Percentiles rank a stretch among this genome's conserved stretches.
These are phyloP conservation scores for Talaromyces thailandensis DNA, from an alignment of 495 filamentous ascomycete genomes.

Conservation along the genomic window DNA sequence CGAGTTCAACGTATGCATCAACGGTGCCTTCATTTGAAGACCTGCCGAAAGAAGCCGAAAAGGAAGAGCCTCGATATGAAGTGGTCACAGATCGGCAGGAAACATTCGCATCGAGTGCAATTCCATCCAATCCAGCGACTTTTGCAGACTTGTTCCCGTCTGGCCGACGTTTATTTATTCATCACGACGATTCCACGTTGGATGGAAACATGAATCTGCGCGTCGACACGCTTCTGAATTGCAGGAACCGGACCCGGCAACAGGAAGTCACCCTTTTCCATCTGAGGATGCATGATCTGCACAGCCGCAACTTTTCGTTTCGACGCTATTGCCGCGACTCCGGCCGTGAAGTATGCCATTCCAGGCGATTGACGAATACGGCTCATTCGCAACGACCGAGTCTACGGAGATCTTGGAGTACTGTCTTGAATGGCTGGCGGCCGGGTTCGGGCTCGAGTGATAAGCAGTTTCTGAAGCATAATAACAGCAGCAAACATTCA, in stretches of 20 bases:
- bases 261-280: slow-evolving; percentile 83
- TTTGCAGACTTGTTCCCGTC: slow-evolving; percentile 89
- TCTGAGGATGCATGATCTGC: slow-evolving; percentile 89
- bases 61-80: slow-evolving; percentile 33
- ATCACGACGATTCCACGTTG: slow-evolving; percentile 82
- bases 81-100: slow-evolving; percentile 56
- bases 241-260: slow-evolving; percentile 32
- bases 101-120: slow-evolving; percentile 49
- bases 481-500: slow-evolving; percentile 9
- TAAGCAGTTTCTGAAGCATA: background rate
- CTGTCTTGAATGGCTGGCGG: slow-evolving; percentile 59
- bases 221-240: slow-evolving; percentile 66
- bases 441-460: slow-evolving; percentile 49
- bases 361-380: slow-evolving; percentile 59
- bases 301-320: slow-evolving; percentile 78
- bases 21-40: slow-evolving; percentile 58
- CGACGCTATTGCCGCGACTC: slow-evolving; percentile 88
- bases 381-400: slow-evolving; percentile 41
- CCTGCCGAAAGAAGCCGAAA: slow-evolving; percentile 35
- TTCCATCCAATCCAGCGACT: slow-evolving; percentile 69
- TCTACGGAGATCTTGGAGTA: slow-evolving; percentile 65
- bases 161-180: slow-evolving; percentile 65
- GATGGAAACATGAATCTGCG: slow-evolving; percentile 98
- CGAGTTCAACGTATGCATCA: slow-evolving; percentile 74
- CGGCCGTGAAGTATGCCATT: slow-evolving; percentile 87